phyloP scores from a whole-genome alignment of 78 protist genomes.

The Dictyostelium purpureum region DNA sequence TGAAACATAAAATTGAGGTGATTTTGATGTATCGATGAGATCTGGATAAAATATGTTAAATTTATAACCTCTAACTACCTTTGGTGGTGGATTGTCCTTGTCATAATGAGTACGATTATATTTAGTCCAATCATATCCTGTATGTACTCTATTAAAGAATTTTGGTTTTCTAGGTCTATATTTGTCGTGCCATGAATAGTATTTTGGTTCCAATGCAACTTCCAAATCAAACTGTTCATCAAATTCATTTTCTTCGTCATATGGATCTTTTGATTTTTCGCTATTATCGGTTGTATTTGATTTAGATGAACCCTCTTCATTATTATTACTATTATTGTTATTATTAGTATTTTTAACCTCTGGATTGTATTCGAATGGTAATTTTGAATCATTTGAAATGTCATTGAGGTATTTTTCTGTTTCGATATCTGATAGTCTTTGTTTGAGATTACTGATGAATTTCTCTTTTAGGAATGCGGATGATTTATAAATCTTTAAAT shows the following conservation, averaged over 20 bases:
- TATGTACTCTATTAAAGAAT: slow-evolving; percentile 95
- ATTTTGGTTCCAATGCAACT: slow-evolving; percentile 48
- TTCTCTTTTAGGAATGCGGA: slow-evolving; percentile 14
- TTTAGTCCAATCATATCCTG: slow-evolving; percentile 97
- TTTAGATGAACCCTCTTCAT: neutral
- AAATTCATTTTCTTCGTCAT: slow-evolving; percentile 25
- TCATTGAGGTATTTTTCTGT: slow-evolving; percentile 4
- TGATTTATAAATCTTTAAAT: slow-evolving; percentile 58
- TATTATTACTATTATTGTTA: neutral
- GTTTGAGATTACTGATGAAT: neutral
- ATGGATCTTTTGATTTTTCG: neutral
- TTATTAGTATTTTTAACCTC: neutral
- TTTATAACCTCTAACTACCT: slow-evolving; percentile 98
- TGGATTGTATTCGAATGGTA: neutral
- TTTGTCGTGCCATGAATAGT: slow-evolving; percentile 93
- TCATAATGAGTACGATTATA: slow-evolving; percentile 98
- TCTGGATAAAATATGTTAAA: slow-evolving; percentile 99
- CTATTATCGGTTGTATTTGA: neutral
- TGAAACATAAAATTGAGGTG: slow-evolving; percentile 85
- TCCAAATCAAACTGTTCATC: slow-evolving; percentile 54
- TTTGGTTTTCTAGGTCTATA: slow-evolving; percentile 96
- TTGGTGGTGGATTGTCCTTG: slow-evolving; percentile 99
- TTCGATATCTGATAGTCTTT: neutral
- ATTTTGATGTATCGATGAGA: slow-evolving; percentile 88
- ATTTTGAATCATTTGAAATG: neutral